Conservation (phyloP, 176 grass and related monocot genomes). For the Poa annua region DNA sequence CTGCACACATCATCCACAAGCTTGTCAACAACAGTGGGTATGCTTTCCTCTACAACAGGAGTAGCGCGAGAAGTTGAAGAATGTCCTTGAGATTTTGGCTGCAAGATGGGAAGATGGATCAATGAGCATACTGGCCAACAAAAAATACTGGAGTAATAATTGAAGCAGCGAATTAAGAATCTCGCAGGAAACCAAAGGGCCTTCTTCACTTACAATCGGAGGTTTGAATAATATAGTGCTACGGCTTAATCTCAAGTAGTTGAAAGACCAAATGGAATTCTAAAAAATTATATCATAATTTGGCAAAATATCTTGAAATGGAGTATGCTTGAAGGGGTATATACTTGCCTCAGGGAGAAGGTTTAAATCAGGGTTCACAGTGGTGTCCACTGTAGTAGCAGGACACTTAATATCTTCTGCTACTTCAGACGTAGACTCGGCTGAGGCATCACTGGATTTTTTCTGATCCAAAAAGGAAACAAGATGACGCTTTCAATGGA, state of each 20-base stretch:
- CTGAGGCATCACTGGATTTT: slow-evolving; percentile 73
- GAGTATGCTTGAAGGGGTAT: neutral
- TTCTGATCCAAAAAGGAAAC: slow-evolving; percentile 47
- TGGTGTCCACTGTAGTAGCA: slow-evolving; percentile 38
- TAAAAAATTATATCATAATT: slow-evolving; percentile 5
- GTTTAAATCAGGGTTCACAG: slow-evolving; percentile 52
- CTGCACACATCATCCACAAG: slow-evolving; percentile 60
- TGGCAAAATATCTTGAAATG: neutral
- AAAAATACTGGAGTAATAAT: slow-evolving; percentile 8
- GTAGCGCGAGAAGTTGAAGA: slow-evolving; percentile 49
- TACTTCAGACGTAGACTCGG: slow-evolving; percentile 76
- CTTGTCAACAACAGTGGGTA: slow-evolving; percentile 56
- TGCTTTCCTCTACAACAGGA: slow-evolving; percentile 47
- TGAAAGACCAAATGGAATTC: neutral
- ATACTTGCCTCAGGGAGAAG: slow-evolving; percentile 71
- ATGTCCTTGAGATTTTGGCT: slow-evolving; percentile 54
- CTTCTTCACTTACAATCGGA: neutral
- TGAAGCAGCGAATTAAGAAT: slow-evolving; percentile 18
- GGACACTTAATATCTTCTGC: slow-evolving; percentile 61
- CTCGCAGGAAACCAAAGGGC: neutral
- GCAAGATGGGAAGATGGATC: slow-evolving; percentile 35
- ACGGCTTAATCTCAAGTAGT: neutral
- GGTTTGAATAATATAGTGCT: neutral
- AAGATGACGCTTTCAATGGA: slow-evolving; percentile 31
- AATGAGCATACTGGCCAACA: slow-evolving; percentile 16